Evolutionary conservation across 163 green algal species (phyloP).

Genomic region (Scenedesmus sp.): DNA sequence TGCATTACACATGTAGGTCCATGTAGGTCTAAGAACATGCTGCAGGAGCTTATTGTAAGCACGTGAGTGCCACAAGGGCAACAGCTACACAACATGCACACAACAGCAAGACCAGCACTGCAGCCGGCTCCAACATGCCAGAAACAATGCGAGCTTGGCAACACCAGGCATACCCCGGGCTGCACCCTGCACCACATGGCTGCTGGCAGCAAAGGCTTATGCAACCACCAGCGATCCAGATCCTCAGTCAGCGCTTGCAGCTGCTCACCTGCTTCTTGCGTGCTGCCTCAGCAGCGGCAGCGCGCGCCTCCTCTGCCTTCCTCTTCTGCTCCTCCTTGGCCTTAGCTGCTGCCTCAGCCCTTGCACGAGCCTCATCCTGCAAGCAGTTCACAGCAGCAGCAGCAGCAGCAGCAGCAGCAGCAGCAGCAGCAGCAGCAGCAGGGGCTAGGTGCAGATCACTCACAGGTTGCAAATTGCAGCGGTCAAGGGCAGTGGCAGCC

Average conservation of each 20-base stretch:
- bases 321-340: constrained; percentile 29
- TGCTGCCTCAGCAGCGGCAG: constrained; percentile 39
- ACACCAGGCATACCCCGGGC: too few relatives aligned
- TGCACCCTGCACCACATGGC: background rate
- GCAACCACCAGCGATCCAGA: background rate
- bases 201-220: background rate
- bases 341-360: constrained; percentile 22
- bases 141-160: too few relatives aligned
- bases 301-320: constrained; percentile 26
- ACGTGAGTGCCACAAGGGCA: too few relatives aligned
- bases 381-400: background rate
- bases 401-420: background rate
- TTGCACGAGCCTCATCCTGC: background rate
- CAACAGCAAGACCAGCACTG: too few relatives aligned
- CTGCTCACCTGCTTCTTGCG: constrained; percentile 18
- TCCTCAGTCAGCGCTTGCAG: background rate
- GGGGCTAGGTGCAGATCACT: background rate
- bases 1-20: too few relatives aligned
- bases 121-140: too few relatives aligned
- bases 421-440: background rate
- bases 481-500: too few relatives aligned
- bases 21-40: too few relatives aligned
- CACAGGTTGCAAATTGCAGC: background rate
- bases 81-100: too few relatives aligned
- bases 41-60: too few relatives aligned